Evolutionary conservation across 495 filamentous ascomycete species (phyloP).

Genomic region (Geopyxis carbonaria): DNA sequence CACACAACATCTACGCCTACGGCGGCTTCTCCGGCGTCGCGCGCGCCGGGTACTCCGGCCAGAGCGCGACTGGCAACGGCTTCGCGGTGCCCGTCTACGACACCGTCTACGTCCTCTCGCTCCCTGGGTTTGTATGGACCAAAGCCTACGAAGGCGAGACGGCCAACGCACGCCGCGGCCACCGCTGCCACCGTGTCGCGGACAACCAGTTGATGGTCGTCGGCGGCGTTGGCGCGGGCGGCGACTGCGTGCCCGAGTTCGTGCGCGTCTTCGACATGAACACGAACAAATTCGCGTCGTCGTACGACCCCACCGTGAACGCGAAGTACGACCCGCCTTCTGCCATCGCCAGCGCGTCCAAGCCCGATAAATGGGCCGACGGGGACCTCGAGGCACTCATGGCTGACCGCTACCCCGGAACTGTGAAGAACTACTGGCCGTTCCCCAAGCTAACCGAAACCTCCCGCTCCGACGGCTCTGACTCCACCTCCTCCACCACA

Average conservation of each 20-base stretch:
- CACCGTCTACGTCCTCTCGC: constrained; percentile 52
- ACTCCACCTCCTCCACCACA: background rate
- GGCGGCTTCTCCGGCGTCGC: constrained; percentile 46
- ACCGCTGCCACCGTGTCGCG: constrained; percentile 50
- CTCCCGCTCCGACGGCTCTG: background rate
- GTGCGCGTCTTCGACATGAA: constrained; percentile 50
- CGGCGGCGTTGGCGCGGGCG: constrained; percentile 33
- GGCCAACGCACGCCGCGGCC: constrained; percentile 35
- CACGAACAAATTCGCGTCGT: constrained; percentile 35
- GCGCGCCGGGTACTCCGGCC: background rate
- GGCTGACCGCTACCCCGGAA: constrained; percentile 35
- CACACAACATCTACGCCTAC: constrained; percentile 47
- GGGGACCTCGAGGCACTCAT: constrained; percentile 38
- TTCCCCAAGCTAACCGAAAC: constrained; percentile 28
- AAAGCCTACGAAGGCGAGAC: constrained; percentile 35
- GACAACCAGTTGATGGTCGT: constrained; percentile 57
- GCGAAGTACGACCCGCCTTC: no score
- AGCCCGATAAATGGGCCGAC: constrained; percentile 36
- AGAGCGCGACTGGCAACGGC: background rate
- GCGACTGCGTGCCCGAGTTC: constrained; percentile 38
- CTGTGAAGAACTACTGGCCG: constrained; percentile 43
- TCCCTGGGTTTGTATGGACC: constrained; percentile 65
- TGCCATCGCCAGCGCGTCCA: no score
- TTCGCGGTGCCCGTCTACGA: no score
- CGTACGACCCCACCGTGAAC: constrained; percentile 43